Evolutionary conservation across 2,329 filamentous ascomycete genomes (phyloP), one percentile per base, ranked within the genome.

Genomic region (Diaporthe eres): DNA sequence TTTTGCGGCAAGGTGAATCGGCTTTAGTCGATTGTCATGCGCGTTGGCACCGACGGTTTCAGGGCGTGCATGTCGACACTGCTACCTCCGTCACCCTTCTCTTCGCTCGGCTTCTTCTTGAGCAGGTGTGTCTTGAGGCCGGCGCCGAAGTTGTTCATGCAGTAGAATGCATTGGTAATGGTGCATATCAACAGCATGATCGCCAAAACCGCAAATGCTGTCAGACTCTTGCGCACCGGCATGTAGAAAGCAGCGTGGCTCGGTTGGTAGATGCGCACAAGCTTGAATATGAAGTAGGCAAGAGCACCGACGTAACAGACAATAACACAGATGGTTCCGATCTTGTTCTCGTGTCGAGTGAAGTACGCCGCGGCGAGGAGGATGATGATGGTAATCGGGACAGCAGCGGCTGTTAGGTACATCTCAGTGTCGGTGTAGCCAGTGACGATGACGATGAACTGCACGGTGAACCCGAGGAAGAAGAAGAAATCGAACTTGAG

Each of bases 401-500:
- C 94, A 37, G 96, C 97, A 77, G 93, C 94, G 65, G 97, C 92
- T 10, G 97, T 99, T 71, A 98, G 88, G 73, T 90, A 94, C 80
- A 97, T 95, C 84, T 99, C 97, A 80, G 92, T 87, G 77, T 93
- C 90, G 65, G 90, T 89, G 78, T 90, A 87, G 76, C 88, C 90
- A 60, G 91, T 93, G 76, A 99, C 95, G 76, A 98, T 94, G 80
- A 99, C 96, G 72, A 98, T 90, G 85, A 99, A 99, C 83, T 99
- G 97, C 63, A 99, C 95, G 9, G 97, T 98, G 85, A 99, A 99
- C 73, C 96, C 97, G 70, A 99, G 92, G 89, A 99, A 99, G 89
- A 99, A 98, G 92, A 99, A 99, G 86, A 99, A 98, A 86, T 99
- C 97, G 84, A 99, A 99, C 85, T 99, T 99, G 79, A 99, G 90